Base-by-base conservation (phyloP, 331 rosid genomes). In the Stylosanthes scabra region DNA sequence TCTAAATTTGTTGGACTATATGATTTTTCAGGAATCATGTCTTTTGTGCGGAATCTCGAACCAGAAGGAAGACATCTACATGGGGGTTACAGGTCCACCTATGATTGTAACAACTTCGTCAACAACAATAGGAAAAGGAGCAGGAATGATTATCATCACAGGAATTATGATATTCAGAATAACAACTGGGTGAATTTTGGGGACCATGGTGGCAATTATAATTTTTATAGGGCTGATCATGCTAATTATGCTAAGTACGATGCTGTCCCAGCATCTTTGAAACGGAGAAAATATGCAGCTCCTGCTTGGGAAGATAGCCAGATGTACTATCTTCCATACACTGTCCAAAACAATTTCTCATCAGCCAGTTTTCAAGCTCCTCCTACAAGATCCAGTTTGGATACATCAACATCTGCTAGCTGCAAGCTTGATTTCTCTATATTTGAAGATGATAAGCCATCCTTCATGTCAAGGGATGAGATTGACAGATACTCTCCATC, bases 401-500 rank as follows among this genome's bases (percentile, higher is more conserved):
- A 83, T 74, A 80, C 85, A 66, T 82, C 86, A 61, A 81, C 86
- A 20, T 77, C 92, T 52, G 60, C 89, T 44, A 75, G 73, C 49
- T 64, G 82, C 79, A 90, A 95, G 82, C 85, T 82, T 16, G 91
- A 81, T 58, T 78, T 70, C 74, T 73, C 93, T 27, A 69, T 78
- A 60, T 88, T 88, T 76, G 97, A 90, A 42, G 97, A 92, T 25
- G 99, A 92, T 49, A 88, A 83, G 58, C 88, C 85, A 6, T 58
- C 74, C 65, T 90, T 92, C 67, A 70, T 95, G 99, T 92, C 99
- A 8, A 90, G 97, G 84, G 98, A 88, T 74, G 98, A 92, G 84
- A 92, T 95, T 73, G 99, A 95, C 82, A 88, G 97, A 85, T 50
- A 66, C 80, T 95, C 99, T 75, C 99, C 99, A 20, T 95, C 99